phyloP scores from a whole-genome alignment of 2,329 filamentous ascomycete genomes.

The Cladosporium phlei region DNA sequence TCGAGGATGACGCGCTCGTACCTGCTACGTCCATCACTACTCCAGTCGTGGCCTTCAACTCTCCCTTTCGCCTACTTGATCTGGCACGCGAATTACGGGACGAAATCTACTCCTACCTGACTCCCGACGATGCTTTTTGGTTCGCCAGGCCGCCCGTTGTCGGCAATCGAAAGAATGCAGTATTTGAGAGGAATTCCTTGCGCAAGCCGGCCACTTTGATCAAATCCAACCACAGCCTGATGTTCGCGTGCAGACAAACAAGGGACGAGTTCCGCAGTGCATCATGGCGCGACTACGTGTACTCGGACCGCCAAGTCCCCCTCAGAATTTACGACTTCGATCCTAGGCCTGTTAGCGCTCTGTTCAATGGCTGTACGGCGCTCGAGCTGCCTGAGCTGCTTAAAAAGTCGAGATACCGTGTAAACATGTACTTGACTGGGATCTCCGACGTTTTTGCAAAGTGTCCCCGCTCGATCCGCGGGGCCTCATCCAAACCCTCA shows the following conservation, averaged over 20 bases:
- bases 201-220: not conserved
- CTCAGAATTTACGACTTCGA: not conserved
- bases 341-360: not conserved
- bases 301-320: not conserved
- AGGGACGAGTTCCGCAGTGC: not conserved
- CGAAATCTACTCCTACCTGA: slow-evolving; percentile 14
- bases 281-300: not conserved
- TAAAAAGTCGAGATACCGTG: too few relatives aligned
- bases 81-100: slow-evolving; percentile 24
- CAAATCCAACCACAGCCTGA: not conserved
- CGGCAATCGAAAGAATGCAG: too few relatives aligned
- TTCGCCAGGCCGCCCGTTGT: not conserved
- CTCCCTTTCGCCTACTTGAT: too few relatives aligned
- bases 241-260: not conserved
- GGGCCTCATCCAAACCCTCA: too few relatives aligned
- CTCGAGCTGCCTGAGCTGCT: too few relatives aligned
- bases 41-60: too few relatives aligned
- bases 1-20: too few relatives aligned
- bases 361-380: not conserved
- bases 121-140: not conserved
- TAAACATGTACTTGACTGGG: too few relatives aligned
- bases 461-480: too few relatives aligned
- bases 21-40: too few relatives aligned
- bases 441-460: too few relatives aligned
- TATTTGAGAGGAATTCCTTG: not conserved